A percentile compares a stretch with the other conserved stretches of the same genome.
Conservation (phyloP, 352 stramenopile species). For the Globisporangium apiculatum region DNA sequence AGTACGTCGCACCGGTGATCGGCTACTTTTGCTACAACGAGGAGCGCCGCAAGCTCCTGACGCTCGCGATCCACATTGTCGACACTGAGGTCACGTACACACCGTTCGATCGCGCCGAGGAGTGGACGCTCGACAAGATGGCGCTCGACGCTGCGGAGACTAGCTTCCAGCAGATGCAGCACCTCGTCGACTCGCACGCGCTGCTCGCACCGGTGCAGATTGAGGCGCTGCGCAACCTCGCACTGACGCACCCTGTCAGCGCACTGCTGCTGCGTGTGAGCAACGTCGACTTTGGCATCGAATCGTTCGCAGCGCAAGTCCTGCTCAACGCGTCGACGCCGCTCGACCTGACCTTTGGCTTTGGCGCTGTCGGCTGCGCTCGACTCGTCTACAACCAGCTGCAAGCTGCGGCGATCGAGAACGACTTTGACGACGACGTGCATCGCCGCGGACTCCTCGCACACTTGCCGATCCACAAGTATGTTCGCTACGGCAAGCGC, state of each 20-base stretch:
- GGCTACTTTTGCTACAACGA: constrained; percentile 33
- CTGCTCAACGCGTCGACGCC: constrained; percentile 33
- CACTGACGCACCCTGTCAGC: constrained; percentile 21
- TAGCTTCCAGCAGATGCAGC: constrained; percentile 43
- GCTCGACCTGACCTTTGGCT: constrained; percentile 33
- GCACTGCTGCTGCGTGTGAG: constrained; percentile 27
- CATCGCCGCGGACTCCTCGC: constrained; percentile 2
- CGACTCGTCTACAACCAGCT: background rate
- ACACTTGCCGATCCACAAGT: constrained; percentile 5
- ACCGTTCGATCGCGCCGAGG: constrained; percentile 24
- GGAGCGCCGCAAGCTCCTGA: constrained; percentile 23
- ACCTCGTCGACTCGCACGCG: constrained; percentile 45
- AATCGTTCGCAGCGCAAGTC: constrained; percentile 22
- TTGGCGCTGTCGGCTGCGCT: constrained; percentile 20
- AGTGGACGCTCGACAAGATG: constrained; percentile 49
- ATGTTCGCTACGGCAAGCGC: background rate
- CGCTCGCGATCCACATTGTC: constrained; percentile 34
- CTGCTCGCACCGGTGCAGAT: constrained; percentile 39
- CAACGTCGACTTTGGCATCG: constrained; percentile 33
- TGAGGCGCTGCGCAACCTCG: constrained; percentile 28
- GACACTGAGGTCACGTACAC: constrained; percentile 40
- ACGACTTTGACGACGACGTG: constrained; percentile 6
- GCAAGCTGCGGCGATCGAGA: background rate
- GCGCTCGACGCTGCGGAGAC: constrained; percentile 33
- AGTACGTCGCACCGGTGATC: constrained; percentile 34